phyloP scores from a whole-genome alignment of 352 stramenopile species.

The Pythium apleroticum region DNA sequence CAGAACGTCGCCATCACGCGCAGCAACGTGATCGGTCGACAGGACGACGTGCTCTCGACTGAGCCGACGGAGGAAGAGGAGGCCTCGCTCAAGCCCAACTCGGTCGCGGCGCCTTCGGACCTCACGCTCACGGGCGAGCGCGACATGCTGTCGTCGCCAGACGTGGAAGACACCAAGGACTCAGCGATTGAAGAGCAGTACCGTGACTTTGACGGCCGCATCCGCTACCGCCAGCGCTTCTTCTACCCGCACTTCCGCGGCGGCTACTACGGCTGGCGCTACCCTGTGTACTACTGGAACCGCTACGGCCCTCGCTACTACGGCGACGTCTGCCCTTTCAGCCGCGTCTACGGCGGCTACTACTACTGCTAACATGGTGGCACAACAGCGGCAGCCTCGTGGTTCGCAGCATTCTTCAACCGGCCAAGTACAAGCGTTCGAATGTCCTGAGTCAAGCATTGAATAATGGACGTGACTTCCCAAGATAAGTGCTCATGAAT shows the following conservation, averaged over 20 bases:
- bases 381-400: no score
- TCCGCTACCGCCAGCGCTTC: slow-evolving; percentile 32
- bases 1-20: slow-evolving; percentile 22
- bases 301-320: slow-evolving; percentile 33
- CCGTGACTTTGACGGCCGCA: neutral
- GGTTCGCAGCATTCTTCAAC: no score
- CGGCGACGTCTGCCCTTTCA: slow-evolving; percentile 32
- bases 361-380: slow-evolving; percentile 53
- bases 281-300: slow-evolving; percentile 45
- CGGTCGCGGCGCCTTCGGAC: neutral
- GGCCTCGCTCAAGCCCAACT: neutral
- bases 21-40: slow-evolving; percentile 18
- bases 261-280: slow-evolving; percentile 43
- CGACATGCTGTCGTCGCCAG: slow-evolving; percentile 9
- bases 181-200: neutral
- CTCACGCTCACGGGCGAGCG: slow-evolving; percentile 21
- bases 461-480: no score
- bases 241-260: slow-evolving; percentile 30
- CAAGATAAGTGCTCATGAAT: slow-evolving; percentile 22
- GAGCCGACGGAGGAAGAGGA: neutral
- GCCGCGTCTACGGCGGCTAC: slow-evolving; percentile 34
- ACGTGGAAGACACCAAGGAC: slow-evolving; percentile 1
- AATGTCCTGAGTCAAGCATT: neutral
- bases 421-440: no score
- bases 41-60: slow-evolving; percentile 10